Base-by-base conservation (phyloP, 2,329 filamentous ascomycete genomes). In the Cytospora piceicola region DNA sequence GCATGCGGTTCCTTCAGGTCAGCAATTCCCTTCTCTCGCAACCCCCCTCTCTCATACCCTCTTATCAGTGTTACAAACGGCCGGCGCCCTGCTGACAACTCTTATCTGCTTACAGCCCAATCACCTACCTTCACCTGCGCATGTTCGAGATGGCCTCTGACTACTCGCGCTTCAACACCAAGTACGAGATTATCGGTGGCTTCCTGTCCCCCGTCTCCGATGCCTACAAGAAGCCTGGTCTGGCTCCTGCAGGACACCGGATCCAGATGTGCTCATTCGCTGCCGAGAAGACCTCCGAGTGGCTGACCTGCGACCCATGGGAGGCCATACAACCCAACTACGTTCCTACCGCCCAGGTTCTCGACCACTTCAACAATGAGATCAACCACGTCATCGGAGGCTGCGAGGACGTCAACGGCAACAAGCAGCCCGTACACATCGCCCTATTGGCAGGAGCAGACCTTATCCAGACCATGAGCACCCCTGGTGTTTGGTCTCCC, bases 231-330 rank as follows among this genome's bases (percentile, higher is more conserved):
- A 95, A 96, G 80, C 88, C 87, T 60, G 91, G 92, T 56, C 80
- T 95, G 46, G 92, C 91, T 17, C 88, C 86, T 67, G 88, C 91
- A 42, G 82, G 88, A 66, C 89, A 94, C 77, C 82, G 90, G 71
- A 85, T 95, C 69, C 88, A 90, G 69, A 97, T 97, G 94, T 96
- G 93, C 77, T 86, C 91, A 72, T 82, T 96, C 46, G 93, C 93
- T 9, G 89, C 93, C 29, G 85, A 88, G 71, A 84, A 90, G 71
- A 89, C 91, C 60, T 89, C 89, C 59, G 87, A 88, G 71, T 93
- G 91, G 89, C 82, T 96, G 67, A 93, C 93, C 88, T 91, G 95
- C 55, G 93, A 96, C 75, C 88, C 91, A 0, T 96, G 91, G 90
- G 94, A 97, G 81, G 91, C 92, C n/a, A 82, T 90, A 72, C 88